Base-by-base conservation (phyloP, 352 stramenopile species). In the Globisporangium echinulatum region DNA sequence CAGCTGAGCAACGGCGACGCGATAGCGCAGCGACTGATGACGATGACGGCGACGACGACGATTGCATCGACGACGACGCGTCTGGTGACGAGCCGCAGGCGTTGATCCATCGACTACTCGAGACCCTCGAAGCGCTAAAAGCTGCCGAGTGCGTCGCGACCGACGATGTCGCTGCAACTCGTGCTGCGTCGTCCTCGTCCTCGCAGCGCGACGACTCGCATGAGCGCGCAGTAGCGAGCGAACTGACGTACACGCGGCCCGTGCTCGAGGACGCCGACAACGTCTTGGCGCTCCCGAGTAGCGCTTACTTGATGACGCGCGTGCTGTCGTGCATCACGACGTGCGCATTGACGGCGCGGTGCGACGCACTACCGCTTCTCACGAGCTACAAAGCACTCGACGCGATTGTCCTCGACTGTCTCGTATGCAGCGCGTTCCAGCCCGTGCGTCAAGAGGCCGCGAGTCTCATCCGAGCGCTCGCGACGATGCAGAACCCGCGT, bases 301-400 rank as follows among this genome's bases (percentile, higher is more conserved):
- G 81, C 64, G 75, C 74, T 10, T 83, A 86, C 43, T 60, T 87
- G 53, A 81, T 86, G 71, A 84, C 74, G 44, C 63, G 75, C 19
- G 49, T 77, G 52, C 64, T 87, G 38, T 79, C 77, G 37, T 86
- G 68, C 47, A 71, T 88, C 48, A 54, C 77, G 19, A 77, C 74
- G 13, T 77, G 62, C 15, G 55, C 58, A 4, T 61, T 87, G 25
- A 64, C 68, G 4, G 58, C 65, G 9, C 58, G 54, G 9, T 63
- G 73, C 56, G 64, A 63, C 33, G 67, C 75, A 14, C 17, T 83
- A 17, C 54, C 52, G 1, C 58, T 87, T 43, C 54, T 88, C 52
- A 55, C 75, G 49, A 67, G 62, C 39, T 85, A 75, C 48, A 46
- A 63, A 36, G 67, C 55, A 17, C 64, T 80, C 50, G 73, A 72